Conservation (phyloP, 768 basidiomycete species). For the Melanogaster broomeanus region DNA sequence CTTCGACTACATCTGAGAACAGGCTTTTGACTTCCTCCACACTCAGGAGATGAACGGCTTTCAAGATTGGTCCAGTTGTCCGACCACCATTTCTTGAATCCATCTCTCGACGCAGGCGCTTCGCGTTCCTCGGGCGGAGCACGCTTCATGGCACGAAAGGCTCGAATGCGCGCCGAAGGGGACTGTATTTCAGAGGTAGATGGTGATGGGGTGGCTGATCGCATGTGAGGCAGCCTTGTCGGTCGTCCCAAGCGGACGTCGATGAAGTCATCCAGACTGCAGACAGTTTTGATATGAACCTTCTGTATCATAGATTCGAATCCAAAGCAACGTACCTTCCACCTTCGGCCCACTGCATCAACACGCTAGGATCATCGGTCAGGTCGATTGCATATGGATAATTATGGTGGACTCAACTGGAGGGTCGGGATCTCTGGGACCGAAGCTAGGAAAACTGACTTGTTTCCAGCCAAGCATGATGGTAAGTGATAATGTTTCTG, state of each 20-base stretch:
- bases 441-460: slow-evolving; percentile 86
- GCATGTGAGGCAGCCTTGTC: slow-evolving; percentile 43
- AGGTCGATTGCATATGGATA: not conserved
- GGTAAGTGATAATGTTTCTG: slow-evolving; percentile 93
- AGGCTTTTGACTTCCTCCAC: slow-evolving; percentile 81
- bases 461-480: slow-evolving; percentile 92
- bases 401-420: slow-evolving; percentile 54
- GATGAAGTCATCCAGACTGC: slow-evolving; percentile 82
- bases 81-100: slow-evolving; percentile 29
- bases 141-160: slow-evolving; percentile 69
- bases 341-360: slow-evolving; percentile 95
- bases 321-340: slow-evolving; percentile 50
- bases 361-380: slow-evolving; percentile 47
- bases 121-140: slow-evolving; percentile 65
- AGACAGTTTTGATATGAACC: not conserved
- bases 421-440: slow-evolving; percentile 85
- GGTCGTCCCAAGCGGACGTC: slow-evolving; percentile 72
- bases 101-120: slow-evolving; percentile 57
- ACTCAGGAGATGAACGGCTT: slow-evolving; percentile 81
- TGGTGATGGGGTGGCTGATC: slow-evolving; percentile 26
- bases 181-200: slow-evolving; percentile 45
- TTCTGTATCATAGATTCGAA: not conserved
- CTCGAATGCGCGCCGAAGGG: slow-evolving; percentile 72
- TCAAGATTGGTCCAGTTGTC: slow-evolving; percentile 45
- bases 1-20: slow-evolving; percentile 85